Evolutionary conservation across 495 filamentous ascomycete species (phyloP).

Genomic region (Amniculicola lignicola): DNA sequence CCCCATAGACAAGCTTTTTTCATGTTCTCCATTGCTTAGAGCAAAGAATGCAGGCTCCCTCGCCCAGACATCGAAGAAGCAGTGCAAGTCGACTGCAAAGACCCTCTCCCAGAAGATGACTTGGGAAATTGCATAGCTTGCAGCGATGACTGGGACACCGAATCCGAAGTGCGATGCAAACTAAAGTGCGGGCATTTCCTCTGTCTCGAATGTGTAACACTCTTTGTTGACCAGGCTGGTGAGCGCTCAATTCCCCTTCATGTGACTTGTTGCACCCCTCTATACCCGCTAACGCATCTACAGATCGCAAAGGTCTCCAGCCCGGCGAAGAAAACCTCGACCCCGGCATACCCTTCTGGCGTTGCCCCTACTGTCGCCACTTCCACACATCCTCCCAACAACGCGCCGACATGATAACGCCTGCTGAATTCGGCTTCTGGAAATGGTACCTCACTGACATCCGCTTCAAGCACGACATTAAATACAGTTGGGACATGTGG

Average conservation of each 20-base stretch:
- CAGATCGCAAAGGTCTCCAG: neutral
- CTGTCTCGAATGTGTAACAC: conserved; percentile 2
- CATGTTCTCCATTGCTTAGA: neutral
- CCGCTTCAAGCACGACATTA: no score
- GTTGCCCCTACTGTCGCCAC: neutral
- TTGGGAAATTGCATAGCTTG: neutral
- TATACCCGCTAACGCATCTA: neutral
- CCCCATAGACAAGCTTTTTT: no score
- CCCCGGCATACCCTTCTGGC: neutral
- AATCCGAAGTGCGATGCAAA: neutral
- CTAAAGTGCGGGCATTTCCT: conserved; percentile 3
- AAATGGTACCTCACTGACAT: no score
- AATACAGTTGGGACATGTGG: no score
- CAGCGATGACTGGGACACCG: neutral
- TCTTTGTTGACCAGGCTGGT: neutral
- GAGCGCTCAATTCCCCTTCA: neutral
- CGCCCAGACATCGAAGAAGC: neutral
- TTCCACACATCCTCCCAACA: neutral
- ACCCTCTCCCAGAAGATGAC: neutral
- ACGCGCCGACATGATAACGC: neutral
- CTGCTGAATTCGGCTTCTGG: conserved; percentile 8
- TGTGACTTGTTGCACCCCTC: no score
- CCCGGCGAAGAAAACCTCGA: neutral
- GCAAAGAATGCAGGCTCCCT: neutral
- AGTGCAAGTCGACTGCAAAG: neutral